A percentile compares a stretch with the other conserved stretches of the same genome.
Evolutionary conservation across 2,329 filamentous ascomycete species (phyloP).

Genomic region (Penicillium sp.): DNA sequence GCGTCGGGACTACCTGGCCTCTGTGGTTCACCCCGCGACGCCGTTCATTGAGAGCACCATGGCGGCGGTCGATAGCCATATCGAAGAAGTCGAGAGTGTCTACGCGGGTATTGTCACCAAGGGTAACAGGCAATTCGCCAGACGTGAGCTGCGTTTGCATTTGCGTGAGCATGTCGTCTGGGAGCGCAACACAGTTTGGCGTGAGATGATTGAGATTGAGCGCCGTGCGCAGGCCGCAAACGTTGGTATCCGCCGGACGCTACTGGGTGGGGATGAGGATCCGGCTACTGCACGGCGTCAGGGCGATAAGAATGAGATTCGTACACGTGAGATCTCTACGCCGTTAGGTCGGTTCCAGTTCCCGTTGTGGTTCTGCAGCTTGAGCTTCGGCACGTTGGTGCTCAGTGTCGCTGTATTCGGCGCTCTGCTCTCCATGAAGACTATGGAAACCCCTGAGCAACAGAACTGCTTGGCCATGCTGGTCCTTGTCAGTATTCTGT

Average conservation of each 20-base stretch:
- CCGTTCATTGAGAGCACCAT: conserved; percentile 78
- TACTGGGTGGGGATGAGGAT: conserved; percentile 75
- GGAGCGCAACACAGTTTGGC: conserved; percentile 98
- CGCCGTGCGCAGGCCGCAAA: conserved; percentile 92
- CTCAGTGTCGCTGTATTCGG: conserved; percentile 72
- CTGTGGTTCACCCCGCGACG: conserved; percentile 74
- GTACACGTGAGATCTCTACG: conserved; percentile 71
- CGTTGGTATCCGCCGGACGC: conserved; percentile 73
- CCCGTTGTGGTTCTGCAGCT: conserved; percentile 81
- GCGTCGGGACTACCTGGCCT: conserved; percentile 73
- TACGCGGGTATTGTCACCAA: conserved; percentile 83
- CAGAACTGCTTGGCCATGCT: conserved; percentile 95
- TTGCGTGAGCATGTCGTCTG: conserved; percentile 96
- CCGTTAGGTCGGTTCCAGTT: conserved; percentile 76
- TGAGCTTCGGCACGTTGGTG: conserved; percentile 76
- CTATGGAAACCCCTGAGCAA: conserved; percentile 85
- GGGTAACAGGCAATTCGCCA: conserved; percentile 75
- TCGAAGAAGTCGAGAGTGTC: conserved; percentile 72
- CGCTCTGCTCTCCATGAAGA: conserved; percentile 71
- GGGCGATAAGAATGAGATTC: conserved; percentile 73
- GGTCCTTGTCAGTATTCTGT: conserved; percentile 88
- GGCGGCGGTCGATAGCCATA: conserved; percentile 68
- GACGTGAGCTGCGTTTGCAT: conserved; percentile 84
- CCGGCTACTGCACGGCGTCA: conserved; percentile 71
- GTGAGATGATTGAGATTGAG: conserved; percentile 98